Evolutionary conservation across 306 rosid species (phyloP), one percentile per base, ranked within the genome.

Genomic region (Malus orientalis): DNA sequence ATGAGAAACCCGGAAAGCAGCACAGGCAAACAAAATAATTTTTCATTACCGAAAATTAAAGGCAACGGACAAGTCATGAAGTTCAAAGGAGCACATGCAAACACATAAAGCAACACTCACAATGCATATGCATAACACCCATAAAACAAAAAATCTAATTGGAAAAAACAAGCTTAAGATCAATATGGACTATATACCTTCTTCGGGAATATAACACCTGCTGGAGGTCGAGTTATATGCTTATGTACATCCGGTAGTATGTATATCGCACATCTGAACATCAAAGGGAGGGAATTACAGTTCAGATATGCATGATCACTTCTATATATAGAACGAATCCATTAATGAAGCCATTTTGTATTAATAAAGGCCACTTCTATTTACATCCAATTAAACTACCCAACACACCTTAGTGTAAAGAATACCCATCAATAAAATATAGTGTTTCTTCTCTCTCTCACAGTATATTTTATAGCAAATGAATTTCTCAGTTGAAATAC

Each of bases 241-340:
- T 85, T 22, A 74, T 96, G 99, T 1, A 20, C 73, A 68, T 89
- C 96, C 2, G 99, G 99, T 70, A 96, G 93, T 79, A 85, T 83
- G 75, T 87, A 96, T 70, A 92, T 87, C 27, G 93, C 93, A 81
- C 97, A 92, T 91, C 99, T 96, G 85, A 70, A 76, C 15, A 70
- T 71, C 22, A 75, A 49, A 11, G 59, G 11, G 38, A 63, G 3
- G 47, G 51, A 25, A 15, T 64, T 20, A 6, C 47, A 19, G 15
- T 63, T 6, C 32, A 70, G 70, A 54, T 33, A 82, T 45, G 44
- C 42, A 71, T 13, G 74, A 55, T 29, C 23, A 79, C 20, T 58
- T 53, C 23, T 29, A 16, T 63, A 18, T 16, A 63, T 49, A 30
- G 10, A 63, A 16, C 2, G 3, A 8, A 16, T 15, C 68, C 33